A percentile compares a stretch with the other conserved stretches of the same genome.
These are phyloP conservation scores for Leccinum ochraceum DNA, from an alignment of 768 basidiomycete genomes.

Conservation along the genomic window DNA sequence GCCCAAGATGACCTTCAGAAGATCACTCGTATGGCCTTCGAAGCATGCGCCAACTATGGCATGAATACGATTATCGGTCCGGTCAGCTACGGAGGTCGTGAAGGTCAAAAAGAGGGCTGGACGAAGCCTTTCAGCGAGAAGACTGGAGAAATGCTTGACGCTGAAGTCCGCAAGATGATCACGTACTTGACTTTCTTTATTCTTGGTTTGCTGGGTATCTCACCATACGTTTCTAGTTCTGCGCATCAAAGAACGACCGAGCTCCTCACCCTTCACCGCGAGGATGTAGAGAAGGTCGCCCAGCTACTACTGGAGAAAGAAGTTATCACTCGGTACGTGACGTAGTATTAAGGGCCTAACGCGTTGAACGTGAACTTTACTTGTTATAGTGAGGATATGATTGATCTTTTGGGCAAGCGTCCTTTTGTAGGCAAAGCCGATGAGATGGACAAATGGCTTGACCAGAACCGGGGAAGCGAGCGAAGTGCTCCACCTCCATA, in stretches of 20 bases:
- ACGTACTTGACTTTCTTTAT: slow-evolving; percentile 45
- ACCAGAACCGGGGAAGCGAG: slow-evolving; percentile 64
- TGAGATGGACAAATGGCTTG: slow-evolving; percentile 98
- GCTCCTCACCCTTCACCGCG: slow-evolving; percentile 77
- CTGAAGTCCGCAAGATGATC: slow-evolving; percentile 95
- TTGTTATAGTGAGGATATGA: slow-evolving; percentile 78
- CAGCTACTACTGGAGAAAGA: slow-evolving; percentile 90
- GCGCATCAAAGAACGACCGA: slow-evolving; percentile 85
- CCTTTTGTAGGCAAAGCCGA: slow-evolving; percentile 78
- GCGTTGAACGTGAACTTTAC: slow-evolving; percentile 2
- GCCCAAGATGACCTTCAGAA: slow-evolving; percentile 98
- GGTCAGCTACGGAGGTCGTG: slow-evolving; percentile 91
- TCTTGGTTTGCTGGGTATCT: slow-evolving; percentile 6
- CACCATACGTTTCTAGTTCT: slow-evolving; percentile 39
- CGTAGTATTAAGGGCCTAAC: background rate
- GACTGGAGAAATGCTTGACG: slow-evolving; percentile 92
- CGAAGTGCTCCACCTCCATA: slow-evolving; percentile 67
- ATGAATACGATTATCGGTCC: slow-evolving; percentile 96
- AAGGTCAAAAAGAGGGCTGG: slow-evolving; percentile 83
- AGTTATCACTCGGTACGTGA: slow-evolving; percentile 82
- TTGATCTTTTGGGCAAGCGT: slow-evolving; percentile 75
- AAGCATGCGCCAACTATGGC: slow-evolving; percentile 93
- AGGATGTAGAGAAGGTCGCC: slow-evolving; percentile 93
- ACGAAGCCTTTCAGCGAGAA: slow-evolving; percentile 98
- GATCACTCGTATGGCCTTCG: slow-evolving; percentile 97